Conservation (phyloP, 2,329 filamentous ascomycete species). For the Immersiporthe knoxdaviesiana region DNA sequence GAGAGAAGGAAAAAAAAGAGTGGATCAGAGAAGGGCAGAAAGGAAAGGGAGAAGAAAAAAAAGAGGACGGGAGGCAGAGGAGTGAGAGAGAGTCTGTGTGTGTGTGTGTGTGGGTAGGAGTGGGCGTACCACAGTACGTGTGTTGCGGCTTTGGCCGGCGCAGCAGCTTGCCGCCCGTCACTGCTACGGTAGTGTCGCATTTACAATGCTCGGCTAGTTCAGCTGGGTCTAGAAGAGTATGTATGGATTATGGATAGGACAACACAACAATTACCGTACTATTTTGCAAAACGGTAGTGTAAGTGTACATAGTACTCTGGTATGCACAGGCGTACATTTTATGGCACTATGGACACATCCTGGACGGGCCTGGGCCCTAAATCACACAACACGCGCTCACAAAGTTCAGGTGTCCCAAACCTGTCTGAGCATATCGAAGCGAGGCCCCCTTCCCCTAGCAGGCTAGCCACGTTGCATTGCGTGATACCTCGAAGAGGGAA, state of each 20-base stretch:
- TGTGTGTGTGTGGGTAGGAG: slow-evolving; percentile 10
- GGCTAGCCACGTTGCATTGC: background rate
- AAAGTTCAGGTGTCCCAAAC: background rate
- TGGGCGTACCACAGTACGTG: too few species aligned
- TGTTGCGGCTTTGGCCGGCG: slow-evolving; percentile 24
- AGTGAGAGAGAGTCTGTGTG: background rate
- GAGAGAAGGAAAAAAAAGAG: background rate
- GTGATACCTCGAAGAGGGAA: background rate
- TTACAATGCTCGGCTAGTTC: background rate
- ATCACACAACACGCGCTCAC: too few species aligned
- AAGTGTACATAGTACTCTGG: too few species aligned
- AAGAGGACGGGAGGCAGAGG: background rate
- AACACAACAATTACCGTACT: too few species aligned
- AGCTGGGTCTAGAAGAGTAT: background rate
- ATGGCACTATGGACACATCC: background rate
- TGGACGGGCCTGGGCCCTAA: background rate
- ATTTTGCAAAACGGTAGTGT: too few species aligned
- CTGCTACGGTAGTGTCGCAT: slow-evolving; percentile 4
- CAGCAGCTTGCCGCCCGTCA: slow-evolving; percentile 4
- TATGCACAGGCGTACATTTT: background rate
- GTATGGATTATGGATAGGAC: background rate
- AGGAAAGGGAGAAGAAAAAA: background rate
- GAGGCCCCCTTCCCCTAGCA: background rate
- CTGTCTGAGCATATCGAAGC: background rate
- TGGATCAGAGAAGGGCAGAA: background rate